A percentile compares a stretch with the other conserved stretches of the same genome.
phyloP scores from a whole-genome alignment of 768 basidiomycete species.

The Trametes coccinea region DNA sequence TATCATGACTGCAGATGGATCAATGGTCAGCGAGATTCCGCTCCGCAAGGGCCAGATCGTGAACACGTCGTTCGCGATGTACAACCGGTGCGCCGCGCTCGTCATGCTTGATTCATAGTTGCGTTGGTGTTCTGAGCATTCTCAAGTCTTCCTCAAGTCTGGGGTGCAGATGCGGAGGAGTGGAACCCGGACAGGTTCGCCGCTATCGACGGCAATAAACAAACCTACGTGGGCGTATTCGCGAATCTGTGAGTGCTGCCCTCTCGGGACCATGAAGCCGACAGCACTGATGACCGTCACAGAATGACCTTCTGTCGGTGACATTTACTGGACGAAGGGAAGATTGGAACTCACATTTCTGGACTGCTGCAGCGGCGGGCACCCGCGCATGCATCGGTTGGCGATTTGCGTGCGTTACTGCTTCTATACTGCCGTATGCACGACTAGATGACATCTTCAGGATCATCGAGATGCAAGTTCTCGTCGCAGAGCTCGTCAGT shows the following conservation, averaged over 20 bases:
- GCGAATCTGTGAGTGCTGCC: conserved; percentile 14
- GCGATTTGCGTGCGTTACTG: conserved; percentile 17
- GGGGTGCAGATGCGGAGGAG: conserved; percentile 18
- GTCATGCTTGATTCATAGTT: not conserved
- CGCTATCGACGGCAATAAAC: conserved; percentile 5
- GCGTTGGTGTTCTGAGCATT: too few species aligned
- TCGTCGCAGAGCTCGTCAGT: conserved; percentile 35
- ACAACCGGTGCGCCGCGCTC: conserved; percentile 12
- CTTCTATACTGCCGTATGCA: not conserved
- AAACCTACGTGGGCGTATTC: conserved; percentile 19
- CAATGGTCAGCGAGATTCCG: conserved; percentile 9
- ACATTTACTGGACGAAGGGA: too few species aligned
- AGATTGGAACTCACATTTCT: too few species aligned
- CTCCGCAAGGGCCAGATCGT: conserved; percentile 8
- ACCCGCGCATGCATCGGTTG: conserved; percentile 21
- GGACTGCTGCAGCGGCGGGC: conserved; percentile 9
- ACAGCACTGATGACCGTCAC: too few species aligned
- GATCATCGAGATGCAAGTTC: conserved; percentile 35
- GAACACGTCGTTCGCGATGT: not conserved
- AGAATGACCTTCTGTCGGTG: conserved; percentile 18
- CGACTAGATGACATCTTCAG: not conserved
- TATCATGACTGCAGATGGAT: not conserved
- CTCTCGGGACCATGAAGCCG: too few species aligned
- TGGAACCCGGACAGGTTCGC: conserved; percentile 20
- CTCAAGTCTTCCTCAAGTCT: conserved; percentile 12